Evolutionary conservation across 2,329 filamentous ascomycete genomes (phyloP).

Genomic region (Trichoderma gracile): DNA sequence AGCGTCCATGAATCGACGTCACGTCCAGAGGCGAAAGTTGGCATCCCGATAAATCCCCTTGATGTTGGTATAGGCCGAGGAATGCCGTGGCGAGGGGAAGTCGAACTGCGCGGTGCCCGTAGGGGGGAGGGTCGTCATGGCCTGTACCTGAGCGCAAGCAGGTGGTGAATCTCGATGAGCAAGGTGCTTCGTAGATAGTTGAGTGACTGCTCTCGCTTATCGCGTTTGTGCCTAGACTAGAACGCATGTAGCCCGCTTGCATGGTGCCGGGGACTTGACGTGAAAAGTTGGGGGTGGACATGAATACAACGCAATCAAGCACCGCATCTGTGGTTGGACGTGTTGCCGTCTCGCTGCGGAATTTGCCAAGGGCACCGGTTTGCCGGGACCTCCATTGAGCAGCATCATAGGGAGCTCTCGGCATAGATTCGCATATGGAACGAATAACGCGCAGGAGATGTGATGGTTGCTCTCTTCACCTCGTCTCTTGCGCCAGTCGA

Average conservation of each 20-base stretch:
- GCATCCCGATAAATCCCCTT: constrained; percentile 1
- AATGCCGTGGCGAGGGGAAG: background rate
- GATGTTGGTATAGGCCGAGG: background rate
- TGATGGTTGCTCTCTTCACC: background rate
- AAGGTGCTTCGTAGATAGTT: constrained; percentile 5
- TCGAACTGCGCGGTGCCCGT: background rate
- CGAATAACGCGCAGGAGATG: background rate
- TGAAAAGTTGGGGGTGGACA: constrained; percentile 5
- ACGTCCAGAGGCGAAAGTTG: constrained; percentile 9
- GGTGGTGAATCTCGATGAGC: background rate
- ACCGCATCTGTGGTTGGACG: background rate
- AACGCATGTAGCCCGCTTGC: constrained; percentile 17
- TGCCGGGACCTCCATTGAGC: background rate
- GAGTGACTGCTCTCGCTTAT: constrained; percentile 26
- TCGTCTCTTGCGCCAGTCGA: background rate
- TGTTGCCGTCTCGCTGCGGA: background rate
- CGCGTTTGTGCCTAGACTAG: constrained; percentile 25
- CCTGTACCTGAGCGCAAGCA: background rate
- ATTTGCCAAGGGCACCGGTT: background rate
- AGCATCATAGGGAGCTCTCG: background rate
- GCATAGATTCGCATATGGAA: background rate
- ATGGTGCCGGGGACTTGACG: constrained; percentile 10
- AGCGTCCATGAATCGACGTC: constrained; percentile 10
- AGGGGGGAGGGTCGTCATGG: too few relatives aligned
- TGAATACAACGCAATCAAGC: constrained; percentile 3